Conservation (phyloP, 768 basidiomycete species). For the Galerina marginata region DNA sequence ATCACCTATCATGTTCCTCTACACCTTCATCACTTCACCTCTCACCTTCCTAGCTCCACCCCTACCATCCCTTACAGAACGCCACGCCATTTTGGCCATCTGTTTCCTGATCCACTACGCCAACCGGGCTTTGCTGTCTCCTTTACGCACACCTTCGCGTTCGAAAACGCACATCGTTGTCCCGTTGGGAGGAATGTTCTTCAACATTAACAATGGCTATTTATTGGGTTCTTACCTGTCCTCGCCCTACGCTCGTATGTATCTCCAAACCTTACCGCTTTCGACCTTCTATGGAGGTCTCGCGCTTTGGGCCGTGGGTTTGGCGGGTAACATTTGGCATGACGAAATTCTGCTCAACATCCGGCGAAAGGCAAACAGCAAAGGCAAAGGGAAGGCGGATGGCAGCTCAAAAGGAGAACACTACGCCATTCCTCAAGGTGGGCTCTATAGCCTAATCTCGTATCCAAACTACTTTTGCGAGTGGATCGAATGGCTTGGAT, state of each 20-base stretch:
- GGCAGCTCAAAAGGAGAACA: slow-evolving; percentile 43
- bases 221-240: slow-evolving; percentile 75
- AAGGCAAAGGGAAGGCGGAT: slow-evolving; percentile 33
- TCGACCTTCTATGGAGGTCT: slow-evolving; percentile 68
- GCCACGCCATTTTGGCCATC: slow-evolving; percentile 55
- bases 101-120: slow-evolving; percentile 80
- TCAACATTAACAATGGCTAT: slow-evolving; percentile 77
- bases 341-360: slow-evolving; percentile 90
- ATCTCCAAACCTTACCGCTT: slow-evolving; percentile 40
- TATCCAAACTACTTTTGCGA: slow-evolving; percentile 96
- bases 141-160: slow-evolving; percentile 80
- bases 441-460: slow-evolving; percentile 77
- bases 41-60: slow-evolving; percentile 42
- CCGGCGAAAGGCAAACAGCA: slow-evolving; percentile 63
- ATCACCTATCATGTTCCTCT: slow-evolving; percentile 60
- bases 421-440: slow-evolving; percentile 83
- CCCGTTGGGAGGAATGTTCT: slow-evolving; percentile 54
- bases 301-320: slow-evolving; percentile 70
- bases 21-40: slow-evolving; percentile 53
- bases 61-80: slow-evolving; percentile 36
- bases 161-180: slow-evolving; percentile 77
- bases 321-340: slow-evolving; percentile 82
- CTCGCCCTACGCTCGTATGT: slow-evolving; percentile 54
- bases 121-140: slow-evolving; percentile 82
- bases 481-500: slow-evolving; percentile 94